Evolutionary conservation across 257 asterid genomes (phyloP).

Genomic region (Solanum neorickii): DNA sequence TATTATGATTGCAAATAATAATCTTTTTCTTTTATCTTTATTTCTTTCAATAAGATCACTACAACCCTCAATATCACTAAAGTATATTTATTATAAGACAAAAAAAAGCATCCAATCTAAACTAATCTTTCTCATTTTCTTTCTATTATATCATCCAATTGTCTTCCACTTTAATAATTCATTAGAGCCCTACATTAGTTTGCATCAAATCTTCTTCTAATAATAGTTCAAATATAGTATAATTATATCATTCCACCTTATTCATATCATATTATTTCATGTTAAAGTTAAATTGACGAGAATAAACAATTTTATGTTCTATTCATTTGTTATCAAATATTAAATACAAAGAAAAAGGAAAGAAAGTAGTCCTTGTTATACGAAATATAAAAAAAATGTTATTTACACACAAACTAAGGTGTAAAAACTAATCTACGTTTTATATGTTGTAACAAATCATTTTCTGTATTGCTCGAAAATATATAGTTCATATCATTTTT

Average conservation of each 20-base stretch:
- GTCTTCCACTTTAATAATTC: conserved; percentile 1
- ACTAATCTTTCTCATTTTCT: conserved; percentile 11
- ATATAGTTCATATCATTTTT: not conserved
- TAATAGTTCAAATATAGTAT: not conserved
- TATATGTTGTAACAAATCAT: not conserved
- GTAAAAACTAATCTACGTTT: not conserved
- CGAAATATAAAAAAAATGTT: not conserved
- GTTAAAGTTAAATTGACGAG: not conserved
- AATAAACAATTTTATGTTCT: too few species aligned
- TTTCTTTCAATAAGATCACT: conserved; percentile 13
- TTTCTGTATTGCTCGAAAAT: not conserved
- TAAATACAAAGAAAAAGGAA: not conserved
- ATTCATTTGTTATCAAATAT: too few species aligned
- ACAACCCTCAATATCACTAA: conserved; percentile 2
- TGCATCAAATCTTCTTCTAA: not conserved
- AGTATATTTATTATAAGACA: conserved; percentile 14
- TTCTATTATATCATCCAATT: conserved; percentile 1
- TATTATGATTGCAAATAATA: not conserved
- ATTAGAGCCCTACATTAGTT: conserved; percentile 21
- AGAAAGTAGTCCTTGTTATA: not conserved
- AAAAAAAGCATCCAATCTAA: conserved; percentile 42
- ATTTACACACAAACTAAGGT: not conserved
- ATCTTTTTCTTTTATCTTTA: not conserved
- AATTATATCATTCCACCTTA: not conserved
- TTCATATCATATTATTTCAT: not conserved